Conservation (phyloP, 768 basidiomycete species). For the Calocybe cyanea region DNA sequence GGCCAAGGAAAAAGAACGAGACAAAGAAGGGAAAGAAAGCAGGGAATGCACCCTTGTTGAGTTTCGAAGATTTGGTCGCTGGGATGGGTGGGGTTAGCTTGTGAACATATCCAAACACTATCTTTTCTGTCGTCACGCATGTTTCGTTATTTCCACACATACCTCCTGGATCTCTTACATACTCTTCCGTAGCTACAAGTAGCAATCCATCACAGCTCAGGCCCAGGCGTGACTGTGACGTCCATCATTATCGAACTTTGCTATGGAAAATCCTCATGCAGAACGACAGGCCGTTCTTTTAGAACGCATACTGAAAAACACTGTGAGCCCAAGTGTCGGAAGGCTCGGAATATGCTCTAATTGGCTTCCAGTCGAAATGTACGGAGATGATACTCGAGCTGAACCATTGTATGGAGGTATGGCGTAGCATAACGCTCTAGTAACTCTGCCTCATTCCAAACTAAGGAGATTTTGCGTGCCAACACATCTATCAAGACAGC, state of each 20-base stretch:
- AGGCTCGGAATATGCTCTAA: neutral
- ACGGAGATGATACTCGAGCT: constrained; percentile 88
- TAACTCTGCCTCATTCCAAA: neutral
- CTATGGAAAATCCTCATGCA: constrained; percentile 94
- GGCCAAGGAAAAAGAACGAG: constrained; percentile 58
- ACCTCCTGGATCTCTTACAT: constrained; percentile 8
- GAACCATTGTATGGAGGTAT: constrained; percentile 82
- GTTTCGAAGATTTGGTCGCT: constrained; percentile 78
- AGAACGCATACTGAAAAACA: constrained; percentile 87
- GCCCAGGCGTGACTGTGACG: constrained; percentile 17
- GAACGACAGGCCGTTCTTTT: constrained; percentile 88
- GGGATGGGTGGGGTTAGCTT: constrained; percentile 80
- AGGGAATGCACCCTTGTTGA: constrained; percentile 70
- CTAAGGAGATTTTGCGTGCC: constrained; percentile 77
- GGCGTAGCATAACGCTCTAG: neutral
- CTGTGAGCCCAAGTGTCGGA: constrained; percentile 41
- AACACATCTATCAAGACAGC: constrained; percentile 77
- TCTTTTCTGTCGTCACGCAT: constrained; percentile 7
- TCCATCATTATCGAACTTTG: constrained; percentile 1
- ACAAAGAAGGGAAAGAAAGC: constrained; percentile 56
- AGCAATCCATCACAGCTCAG: neutral
- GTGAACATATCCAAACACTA: neutral
- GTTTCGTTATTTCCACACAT: constrained; percentile 4
- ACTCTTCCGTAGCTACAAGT: constrained; percentile 2
- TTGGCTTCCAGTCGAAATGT: constrained; percentile 74